Percentiles rank a stretch among this genome's conserved stretches.
Evolutionary conservation across 257 asterid genomes (phyloP).

Genomic region (Solanum ossicruentum): DNA sequence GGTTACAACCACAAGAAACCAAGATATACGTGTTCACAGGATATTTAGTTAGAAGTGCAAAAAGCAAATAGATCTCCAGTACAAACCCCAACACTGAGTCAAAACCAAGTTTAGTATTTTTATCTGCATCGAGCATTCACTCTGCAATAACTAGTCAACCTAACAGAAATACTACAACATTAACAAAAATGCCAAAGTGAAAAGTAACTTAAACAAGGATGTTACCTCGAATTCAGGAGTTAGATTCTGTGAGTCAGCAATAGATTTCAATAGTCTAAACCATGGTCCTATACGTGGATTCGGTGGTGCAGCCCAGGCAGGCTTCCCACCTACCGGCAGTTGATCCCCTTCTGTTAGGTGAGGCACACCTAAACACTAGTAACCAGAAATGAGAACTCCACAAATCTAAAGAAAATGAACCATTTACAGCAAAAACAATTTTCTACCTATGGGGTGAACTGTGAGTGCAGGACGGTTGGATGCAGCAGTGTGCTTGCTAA

Average conservation of each 20-base stretch:
- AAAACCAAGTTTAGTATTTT: neutral
- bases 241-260: constrained; percentile 17
- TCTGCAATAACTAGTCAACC: neutral
- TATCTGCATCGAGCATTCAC: neutral
- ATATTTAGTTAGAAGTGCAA: neutral
- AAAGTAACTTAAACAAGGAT: neutral
- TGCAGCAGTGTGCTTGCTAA: constrained; percentile 22
- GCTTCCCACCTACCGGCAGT: constrained; percentile 18
- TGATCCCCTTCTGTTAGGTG: constrained; percentile 19
- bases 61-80: neutral
- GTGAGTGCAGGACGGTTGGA: constrained; percentile 29
- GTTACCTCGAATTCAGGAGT: constrained; percentile 24
- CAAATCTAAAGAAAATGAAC: neutral
- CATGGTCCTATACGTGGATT: constrained; percentile 28
- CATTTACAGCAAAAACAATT: neutral
- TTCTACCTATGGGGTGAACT: constrained; percentile 24
- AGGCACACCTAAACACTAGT: constrained; percentile 17
- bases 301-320: constrained; percentile 33
- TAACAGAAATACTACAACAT: neutral
- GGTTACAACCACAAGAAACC: neutral
- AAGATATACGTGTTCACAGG: neutral
- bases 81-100: neutral
- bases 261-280: constrained; percentile 19
- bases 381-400: neutral
- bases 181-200: neutral